These are phyloP conservation scores for Paecilomyces formosus DNA, from an alignment of 2,329 filamentous ascomycete species.

Conservation along the genomic window DNA sequence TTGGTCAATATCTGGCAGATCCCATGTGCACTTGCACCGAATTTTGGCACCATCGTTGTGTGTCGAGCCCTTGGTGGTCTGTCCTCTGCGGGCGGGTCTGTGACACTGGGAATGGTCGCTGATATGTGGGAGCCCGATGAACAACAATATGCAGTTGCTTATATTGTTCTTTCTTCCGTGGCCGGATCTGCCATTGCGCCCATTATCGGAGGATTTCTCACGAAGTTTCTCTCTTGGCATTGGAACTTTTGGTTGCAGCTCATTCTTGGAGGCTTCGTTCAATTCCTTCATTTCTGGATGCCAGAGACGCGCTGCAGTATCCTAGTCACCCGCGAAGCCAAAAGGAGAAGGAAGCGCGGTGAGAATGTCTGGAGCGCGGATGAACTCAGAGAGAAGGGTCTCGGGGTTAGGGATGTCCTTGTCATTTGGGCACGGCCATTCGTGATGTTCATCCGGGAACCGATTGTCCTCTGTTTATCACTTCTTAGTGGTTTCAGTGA, in stretches of 20 bases:
- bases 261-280: slow-evolving; percentile 48
- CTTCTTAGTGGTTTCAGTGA: slow-evolving; percentile 59
- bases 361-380: slow-evolving; percentile 64
- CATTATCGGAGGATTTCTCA: slow-evolving; percentile 47
- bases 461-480: slow-evolving; percentile 55
- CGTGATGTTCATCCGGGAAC: slow-evolving; percentile 57
- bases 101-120: slow-evolving; percentile 58
- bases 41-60: slow-evolving; percentile 62
- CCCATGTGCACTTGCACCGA: slow-evolving; percentile 62
- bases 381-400: slow-evolving; percentile 54
- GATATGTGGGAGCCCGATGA: slow-evolving; percentile 54
- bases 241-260: slow-evolving; percentile 61
- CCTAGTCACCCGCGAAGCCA: slow-evolving; percentile 52
- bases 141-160: slow-evolving; percentile 55
- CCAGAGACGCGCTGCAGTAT: slow-evolving; percentile 54
- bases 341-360: slow-evolving; percentile 47
- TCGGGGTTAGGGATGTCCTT: slow-evolving; percentile 50
- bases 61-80: slow-evolving; percentile 59
- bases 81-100: slow-evolving; percentile 57
- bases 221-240: slow-evolving; percentile 42
- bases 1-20: slow-evolving; percentile 73
- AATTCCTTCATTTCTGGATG: slow-evolving; percentile 41
- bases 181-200: slow-evolving; percentile 43
- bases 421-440: slow-evolving; percentile 55
- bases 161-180: slow-evolving; percentile 52